Percentiles rank a stretch among this genome's conserved stretches.
Conservation (phyloP, 1,139 yeast species). For the Yamadazyma triangularis region DNA sequence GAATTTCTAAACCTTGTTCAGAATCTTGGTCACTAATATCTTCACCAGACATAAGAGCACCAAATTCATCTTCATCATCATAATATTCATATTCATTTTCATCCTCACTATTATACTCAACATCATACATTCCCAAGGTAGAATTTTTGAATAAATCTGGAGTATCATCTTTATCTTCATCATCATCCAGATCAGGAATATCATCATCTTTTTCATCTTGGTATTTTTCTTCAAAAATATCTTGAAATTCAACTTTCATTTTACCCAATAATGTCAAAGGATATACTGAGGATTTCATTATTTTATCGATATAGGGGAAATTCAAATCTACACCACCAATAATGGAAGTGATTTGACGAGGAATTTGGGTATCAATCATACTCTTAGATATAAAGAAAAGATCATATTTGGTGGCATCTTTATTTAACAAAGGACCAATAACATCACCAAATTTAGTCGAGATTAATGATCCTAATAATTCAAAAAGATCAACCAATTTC, state of each 20-base stretch:
- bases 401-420: conserved; percentile 50
- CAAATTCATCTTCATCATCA: conserved; percentile 27
- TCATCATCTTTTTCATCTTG: conserved; percentile 34
- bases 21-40: conserved; percentile 17
- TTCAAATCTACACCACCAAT: conserved; percentile 67
- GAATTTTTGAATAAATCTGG: conserved; percentile 85
- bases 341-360: conserved; percentile 51
- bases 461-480: conserved; percentile 43
- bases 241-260: conserved; percentile 55
- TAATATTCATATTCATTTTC: conserved; percentile 17
- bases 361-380: conserved; percentile 63
- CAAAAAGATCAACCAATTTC: conserved; percentile 55
- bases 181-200: conserved; percentile 36
- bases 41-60: conserved; percentile 33
- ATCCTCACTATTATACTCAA: conserved; percentile 66
- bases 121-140: conserved; percentile 91
- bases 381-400: conserved; percentile 57
- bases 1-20: conserved; percentile 8
- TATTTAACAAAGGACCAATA: conserved; percentile 42
- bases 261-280: conserved; percentile 63
- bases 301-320: conserved; percentile 59
- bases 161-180: conserved; percentile 70
- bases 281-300: conserved; percentile 54
- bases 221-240: conserved; percentile 48
- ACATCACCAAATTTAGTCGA: conserved; percentile 40